Base-by-base conservation (phyloP, 75 land plant genomes). In the Sequoia sempervirens region DNA sequence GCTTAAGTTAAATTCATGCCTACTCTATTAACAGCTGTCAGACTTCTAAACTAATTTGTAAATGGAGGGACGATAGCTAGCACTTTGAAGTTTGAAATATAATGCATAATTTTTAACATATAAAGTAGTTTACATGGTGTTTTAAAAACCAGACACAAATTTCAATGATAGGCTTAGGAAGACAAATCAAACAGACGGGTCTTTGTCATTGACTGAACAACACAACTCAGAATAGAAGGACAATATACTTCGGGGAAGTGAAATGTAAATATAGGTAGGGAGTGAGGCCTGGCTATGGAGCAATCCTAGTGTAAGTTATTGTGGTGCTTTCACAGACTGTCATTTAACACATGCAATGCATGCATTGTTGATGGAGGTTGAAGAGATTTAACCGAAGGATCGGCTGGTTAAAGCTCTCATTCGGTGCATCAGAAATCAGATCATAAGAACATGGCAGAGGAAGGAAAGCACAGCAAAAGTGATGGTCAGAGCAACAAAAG, bases 151-250 rank as follows among this genome's bases (percentile, higher is more conserved):
- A 70, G 36, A 70, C 73, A 70, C 73, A 70, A 32, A 32, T 32
- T 70, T 70, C 73, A 32, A 70, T 32, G 36, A 23, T 9, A 68
- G 12, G 32, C 68, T 64, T 13, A 28, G 9, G 11, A 12, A 70
- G 30, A 30, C 73, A 70, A 30, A 30, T 2, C 36, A 70, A 11
- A 34, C 36, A 30, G 73, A 70, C 2, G 73, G 73, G 73, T 70
- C 73, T 70, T 70, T 70, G 73, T 70, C 73, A 70, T 10, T 23
- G 73, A 70, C 73, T 70, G 73, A 70, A 70, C 36, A 23, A 13
- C 28, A 64, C 68, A 26, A 0, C 68, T 26, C 68, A 70, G 73
- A 32, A 70, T 28, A 32, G 73, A 13, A 70, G 36, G 73, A 70
- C 36, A 70, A 70, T 12, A 30, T 32, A 70, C 73, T 70, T 70